Evolutionary conservation across 257 asterid genomes (phyloP).

Genomic region (Ballota nigra): DNA sequence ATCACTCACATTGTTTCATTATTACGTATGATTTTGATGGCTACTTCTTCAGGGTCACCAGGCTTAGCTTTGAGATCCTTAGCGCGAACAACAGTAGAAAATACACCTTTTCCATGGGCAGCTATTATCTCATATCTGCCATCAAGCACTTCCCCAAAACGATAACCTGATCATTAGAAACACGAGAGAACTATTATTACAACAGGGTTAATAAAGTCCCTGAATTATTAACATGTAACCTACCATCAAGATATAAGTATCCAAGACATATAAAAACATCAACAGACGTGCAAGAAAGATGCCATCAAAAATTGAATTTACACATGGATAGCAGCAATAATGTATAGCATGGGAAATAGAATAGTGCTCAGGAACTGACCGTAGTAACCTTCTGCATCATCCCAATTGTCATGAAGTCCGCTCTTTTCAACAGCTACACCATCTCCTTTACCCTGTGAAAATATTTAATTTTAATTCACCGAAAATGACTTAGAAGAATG

Average conservation of each 20-base stretch:
- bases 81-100: conserved; percentile 95
- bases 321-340: not conserved
- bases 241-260: not conserved
- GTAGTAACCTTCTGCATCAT: conserved; percentile 93
- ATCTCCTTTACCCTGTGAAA: conserved; percentile 75
- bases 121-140: conserved; percentile 92
- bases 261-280: not conserved
- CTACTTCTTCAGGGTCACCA: conserved; percentile 86
- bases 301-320: not conserved
- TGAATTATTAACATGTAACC: not conserved
- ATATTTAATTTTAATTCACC: conserved; percentile 5
- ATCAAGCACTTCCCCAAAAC: conserved; percentile 93
- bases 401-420: conserved; percentile 92
- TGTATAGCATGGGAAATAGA: not conserved
- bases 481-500: not conserved
- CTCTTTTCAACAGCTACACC: conserved; percentile 68
- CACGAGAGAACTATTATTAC: conserved; percentile 1
- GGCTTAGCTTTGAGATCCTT: conserved; percentile 84
- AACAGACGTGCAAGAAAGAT: not conserved
- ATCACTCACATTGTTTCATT: conserved; percentile 84
- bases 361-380: conserved; percentile 44
- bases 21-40: conserved; percentile 89
- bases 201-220: not conserved
- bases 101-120: conserved; percentile 98
- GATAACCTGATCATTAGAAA: conserved; percentile 56